phyloP scores from a whole-genome alignment of 2,329 filamentous ascomycete genomes.

The Exophiala spinifera region DNA sequence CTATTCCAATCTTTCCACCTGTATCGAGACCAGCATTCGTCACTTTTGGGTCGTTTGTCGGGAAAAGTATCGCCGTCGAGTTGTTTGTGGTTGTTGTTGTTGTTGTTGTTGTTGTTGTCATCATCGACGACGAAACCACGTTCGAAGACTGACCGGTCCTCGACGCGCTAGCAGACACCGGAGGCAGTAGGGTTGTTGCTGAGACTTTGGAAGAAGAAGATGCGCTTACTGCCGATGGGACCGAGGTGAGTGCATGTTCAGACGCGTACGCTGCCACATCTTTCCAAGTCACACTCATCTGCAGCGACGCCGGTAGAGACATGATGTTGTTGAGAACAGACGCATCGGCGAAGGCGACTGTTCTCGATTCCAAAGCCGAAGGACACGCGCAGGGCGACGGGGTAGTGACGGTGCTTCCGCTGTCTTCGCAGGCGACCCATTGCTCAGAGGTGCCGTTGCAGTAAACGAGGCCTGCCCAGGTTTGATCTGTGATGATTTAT shows the following conservation, averaged over 20 bases:
- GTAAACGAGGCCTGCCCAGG: slow-evolving; percentile 26
- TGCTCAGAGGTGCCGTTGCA: slow-evolving; percentile 25
- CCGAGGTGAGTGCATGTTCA: slow-evolving; percentile 4
- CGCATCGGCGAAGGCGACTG: slow-evolving; percentile 19
- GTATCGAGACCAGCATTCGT: slow-evolving; percentile 4
- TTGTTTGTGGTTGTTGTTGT: too few relatives aligned
- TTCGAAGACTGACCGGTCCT: too few relatives aligned
- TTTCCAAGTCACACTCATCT: slow-evolving; percentile 18
- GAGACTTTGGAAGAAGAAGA: not conserved
- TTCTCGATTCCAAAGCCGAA: slow-evolving; percentile 7
- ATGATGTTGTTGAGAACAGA: slow-evolving; percentile 19
- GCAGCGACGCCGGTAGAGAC: slow-evolving; percentile 15
- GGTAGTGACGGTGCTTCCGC: slow-evolving; percentile 13
- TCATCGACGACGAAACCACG: not conserved
- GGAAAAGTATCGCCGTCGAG: too few relatives aligned
- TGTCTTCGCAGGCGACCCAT: slow-evolving; percentile 24
- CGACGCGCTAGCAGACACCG: not conserved
- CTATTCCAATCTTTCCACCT: slow-evolving; percentile 21
- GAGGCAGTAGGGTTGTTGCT: not conserved
- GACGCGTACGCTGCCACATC: slow-evolving; percentile 13
- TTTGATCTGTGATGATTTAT: slow-evolving; percentile 12
- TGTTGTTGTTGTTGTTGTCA: too few relatives aligned
- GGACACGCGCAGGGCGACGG: slow-evolving; percentile 23
- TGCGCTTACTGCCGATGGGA: not conserved
- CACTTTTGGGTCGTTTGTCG: too few relatives aligned